Conservation (phyloP, 1,284 basidiomycete species). For the Cerrena zonata region DNA sequence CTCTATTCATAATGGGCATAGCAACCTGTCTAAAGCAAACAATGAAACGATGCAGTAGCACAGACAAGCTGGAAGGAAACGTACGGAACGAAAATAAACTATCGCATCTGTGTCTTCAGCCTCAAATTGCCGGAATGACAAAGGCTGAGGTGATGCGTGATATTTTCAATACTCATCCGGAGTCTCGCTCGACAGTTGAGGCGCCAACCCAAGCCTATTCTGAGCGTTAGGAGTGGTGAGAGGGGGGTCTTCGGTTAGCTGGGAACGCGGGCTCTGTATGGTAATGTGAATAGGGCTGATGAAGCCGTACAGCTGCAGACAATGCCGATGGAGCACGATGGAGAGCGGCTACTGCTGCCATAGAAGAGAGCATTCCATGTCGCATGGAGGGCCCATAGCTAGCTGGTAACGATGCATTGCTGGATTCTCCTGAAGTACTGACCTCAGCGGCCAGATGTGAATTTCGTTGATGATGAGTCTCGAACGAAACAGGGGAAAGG, state of each 20-base stretch:
- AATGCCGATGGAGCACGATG: neutral
- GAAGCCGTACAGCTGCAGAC: neutral
- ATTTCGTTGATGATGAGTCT: neutral
- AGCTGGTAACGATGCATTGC: conserved; percentile 21
- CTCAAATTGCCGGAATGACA: conserved; percentile 39
- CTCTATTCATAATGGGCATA: too few species aligned
- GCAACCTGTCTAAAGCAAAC: too few species aligned
- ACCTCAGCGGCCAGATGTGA: neutral
- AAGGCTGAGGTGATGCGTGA: conserved; percentile 16
- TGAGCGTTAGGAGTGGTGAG: conserved; percentile 12
- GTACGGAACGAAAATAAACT: too few species aligned
- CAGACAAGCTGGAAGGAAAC: too few species aligned
- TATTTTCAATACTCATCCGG: conserved; percentile 22
- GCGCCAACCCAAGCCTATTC: conserved; percentile 2
- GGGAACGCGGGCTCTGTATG: conserved; percentile 17
- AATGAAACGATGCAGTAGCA: too few species aligned
- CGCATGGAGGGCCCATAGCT: conserved; percentile 60
- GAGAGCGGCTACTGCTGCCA: too few species aligned
- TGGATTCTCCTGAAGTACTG: neutral
- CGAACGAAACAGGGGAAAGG: conserved; percentile 37
- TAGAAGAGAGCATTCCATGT: conserved; percentile 49
- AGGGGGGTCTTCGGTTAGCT: conserved; percentile 9
- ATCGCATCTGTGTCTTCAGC: conserved; percentile 26
- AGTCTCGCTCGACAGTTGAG: conserved; percentile 29
- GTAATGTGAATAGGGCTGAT: conserved; percentile 1